Evolutionary conservation across 2,329 filamentous ascomycete species (phyloP), one percentile per base, ranked within the genome.

Genomic region (Colletotrichum higginsianum): DNA sequence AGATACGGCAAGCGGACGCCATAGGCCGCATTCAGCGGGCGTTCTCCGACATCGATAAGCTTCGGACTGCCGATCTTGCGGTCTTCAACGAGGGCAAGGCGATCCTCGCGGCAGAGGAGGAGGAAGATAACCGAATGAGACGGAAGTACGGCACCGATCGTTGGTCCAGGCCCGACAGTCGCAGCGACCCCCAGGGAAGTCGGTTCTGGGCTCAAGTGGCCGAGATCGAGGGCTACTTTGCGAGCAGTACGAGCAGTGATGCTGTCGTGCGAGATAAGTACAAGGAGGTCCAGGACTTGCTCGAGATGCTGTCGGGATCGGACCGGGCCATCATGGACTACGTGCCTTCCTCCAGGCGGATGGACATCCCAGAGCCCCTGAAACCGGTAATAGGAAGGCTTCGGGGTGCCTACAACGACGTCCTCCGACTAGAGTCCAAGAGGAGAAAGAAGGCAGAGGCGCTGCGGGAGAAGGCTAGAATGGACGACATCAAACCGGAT

Each of bases 1-100:
- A 98, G 78, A 92, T 99, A 60, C 89, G 95, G 23, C 96, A 98
- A 79, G 93, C 95, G 67, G 95, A 98, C 77, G 96, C 94, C 0
- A 85, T 98, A 42, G 91, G 92, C 67, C 87, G 93, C 38, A 84
- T 98, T 0, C 90, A 93, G 63, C 89, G 91, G 64, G 94, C 94
- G 6, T 94, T 98, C 73, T 91, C 93, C 6, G 96, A 98, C 75
- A 97, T 95, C 1, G 92, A 95, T 60, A 98, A 96, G 80, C 85
- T 99, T n/a, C 94, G 96, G 75, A 86, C 90, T 1, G 93, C 91
- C 60, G 95, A 98, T 78, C 85, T 91, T 65, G 88, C 90, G 0
- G 88, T 94, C 0, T 98, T 96, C 73, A 90, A 93, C 55, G 96
- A 98, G 81, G 96, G 94, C 0, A 91, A 92, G 44, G 91, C 93